Evolutionary conservation across 495 filamentous ascomycete genomes (phyloP), one percentile per base, ranked within the genome.

Genomic region (Symbiotaphrina buchneri): DNA sequence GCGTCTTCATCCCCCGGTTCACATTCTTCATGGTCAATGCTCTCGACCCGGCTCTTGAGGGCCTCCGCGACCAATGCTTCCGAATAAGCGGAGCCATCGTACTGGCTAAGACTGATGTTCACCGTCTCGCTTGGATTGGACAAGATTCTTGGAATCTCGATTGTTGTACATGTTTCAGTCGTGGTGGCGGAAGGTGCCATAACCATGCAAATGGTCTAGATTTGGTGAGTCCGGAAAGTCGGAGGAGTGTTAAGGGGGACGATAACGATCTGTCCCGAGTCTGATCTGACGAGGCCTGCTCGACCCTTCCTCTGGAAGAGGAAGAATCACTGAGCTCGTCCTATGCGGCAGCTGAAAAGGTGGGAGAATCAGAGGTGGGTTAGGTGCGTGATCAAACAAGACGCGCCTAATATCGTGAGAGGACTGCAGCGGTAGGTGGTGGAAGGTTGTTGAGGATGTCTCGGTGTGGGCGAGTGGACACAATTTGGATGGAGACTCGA

Each of bases 271-370:
- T 62, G 72, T 73, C 67, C 74, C 77, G 59, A 71, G 59, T 59
- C 65, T 65, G 67, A 73, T 68, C 71, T 73, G 72, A 69, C 74
- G 66, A 72, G 71, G 72, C 66, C 73, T 74, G 68, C 71, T 71
- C 71, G 77, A 85, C 74, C 78, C 80, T 83, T 78, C 80, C 80
- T 74, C 79, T 41, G 52, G 55, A 57, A 87, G 83, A 84, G 81
- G 83, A 90, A 94, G 83, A 85, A 82, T 71, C 74, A 67, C 63
- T 71, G 65, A 72, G 74, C 67, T 63, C 71, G 69, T 82, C 75
- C 78, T 94, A 94, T 94, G 82, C 83, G 83, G 83, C 83, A 90
- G 83, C 77, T 85, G 77, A 68, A 63, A 51, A 50, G 50, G 53
- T 57, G 61, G 57, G 54, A 41, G 47, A 56, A 57, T 42, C 45